Evolutionary conservation across 768 basidiomycete species (phyloP), one percentile per base, ranked within the genome.

Genomic region (Dentipellis sp.): DNA sequence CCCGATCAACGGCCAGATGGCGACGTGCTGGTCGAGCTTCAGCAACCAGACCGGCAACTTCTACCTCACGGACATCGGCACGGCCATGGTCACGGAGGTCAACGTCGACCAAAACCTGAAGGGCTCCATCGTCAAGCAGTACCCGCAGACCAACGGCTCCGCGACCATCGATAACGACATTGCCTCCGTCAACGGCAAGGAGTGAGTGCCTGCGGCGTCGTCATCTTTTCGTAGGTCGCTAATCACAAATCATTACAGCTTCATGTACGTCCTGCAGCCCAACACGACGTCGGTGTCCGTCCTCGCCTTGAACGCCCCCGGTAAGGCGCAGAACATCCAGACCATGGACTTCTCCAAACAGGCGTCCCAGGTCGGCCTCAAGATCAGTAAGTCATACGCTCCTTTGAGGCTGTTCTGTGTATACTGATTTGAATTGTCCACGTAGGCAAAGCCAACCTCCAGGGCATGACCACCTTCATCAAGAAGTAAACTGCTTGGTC

Each of bases 61-160:
- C 62, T 69, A 66, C 63, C 47, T 68, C 46, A 67, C 64, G 14
- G 68, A 68, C 54, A 60, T 63, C 60, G 65, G 60, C 36, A 67
- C 66, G 2, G 50, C 59, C 22, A 62, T 55, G 17, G 66, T 71
- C 42, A 78, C 77, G 0, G 78, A 80, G 66, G 72, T 78, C 40
- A 69, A 71, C 47, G 70, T 81, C 47, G 73, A 77, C 62, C 64
- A 68, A 58, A 74, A 77, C 58, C 69, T 80, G 34, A 70, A 71
- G 54, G 74, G 68, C 4, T 66, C 68, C n/a, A 72, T 79, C 42
- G 75, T 78, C 45, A 75, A 73, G 66, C 64, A 65, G 59, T 62
- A 62, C 59, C 60, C 56, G 1, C 60, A 58, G 53, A 40, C 22
- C 5, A 50, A 52, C 10, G 54, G 55, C 10, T 63, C 64, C 34